These are phyloP conservation scores for Fimicolochytrium jonesii DNA, from an alignment of 192 early-diverging fungal genomes.

Conservation along the genomic window DNA sequence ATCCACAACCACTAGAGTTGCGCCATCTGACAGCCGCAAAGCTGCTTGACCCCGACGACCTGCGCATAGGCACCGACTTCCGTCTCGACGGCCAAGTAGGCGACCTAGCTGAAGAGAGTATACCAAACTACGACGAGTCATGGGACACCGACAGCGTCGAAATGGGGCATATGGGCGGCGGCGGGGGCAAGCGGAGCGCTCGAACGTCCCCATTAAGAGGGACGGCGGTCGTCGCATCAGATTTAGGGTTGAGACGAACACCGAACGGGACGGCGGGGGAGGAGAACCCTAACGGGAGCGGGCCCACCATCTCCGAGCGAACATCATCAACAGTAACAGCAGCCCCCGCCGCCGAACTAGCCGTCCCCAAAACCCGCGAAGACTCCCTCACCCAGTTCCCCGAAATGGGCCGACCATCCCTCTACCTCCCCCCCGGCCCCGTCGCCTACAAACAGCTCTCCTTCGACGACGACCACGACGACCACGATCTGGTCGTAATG, in stretches of 20 bases:
- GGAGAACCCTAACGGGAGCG: no score
- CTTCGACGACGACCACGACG: conserved; percentile 21
- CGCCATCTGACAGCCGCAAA: conserved; percentile 10
- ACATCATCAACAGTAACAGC: no score
- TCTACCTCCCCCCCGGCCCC: conserved; percentile 10
- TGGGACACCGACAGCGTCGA: background rate
- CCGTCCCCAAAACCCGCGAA: background rate
- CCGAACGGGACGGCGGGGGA: no score
- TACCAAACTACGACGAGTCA: conserved; percentile 10
- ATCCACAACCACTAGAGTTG: conserved; percentile 3
- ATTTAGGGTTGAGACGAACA: no score
- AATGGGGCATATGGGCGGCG: no score
- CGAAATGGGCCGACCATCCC: background rate
- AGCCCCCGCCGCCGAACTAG: no score
- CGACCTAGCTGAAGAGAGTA: conserved; percentile 12
- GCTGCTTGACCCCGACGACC: conserved; percentile 12
- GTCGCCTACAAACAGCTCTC: conserved; percentile 14
- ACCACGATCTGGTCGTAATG: conserved; percentile 4
- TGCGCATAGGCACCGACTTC: background rate
- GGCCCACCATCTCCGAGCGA: no score
- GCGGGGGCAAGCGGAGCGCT: no score
- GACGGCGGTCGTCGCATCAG: no score
- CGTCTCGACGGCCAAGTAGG: background rate
- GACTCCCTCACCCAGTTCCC: background rate
- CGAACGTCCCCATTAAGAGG: no score